Base-by-base conservation (phyloP, 768 basidiomycete species). In the Multifurca ochricompacta region DNA sequence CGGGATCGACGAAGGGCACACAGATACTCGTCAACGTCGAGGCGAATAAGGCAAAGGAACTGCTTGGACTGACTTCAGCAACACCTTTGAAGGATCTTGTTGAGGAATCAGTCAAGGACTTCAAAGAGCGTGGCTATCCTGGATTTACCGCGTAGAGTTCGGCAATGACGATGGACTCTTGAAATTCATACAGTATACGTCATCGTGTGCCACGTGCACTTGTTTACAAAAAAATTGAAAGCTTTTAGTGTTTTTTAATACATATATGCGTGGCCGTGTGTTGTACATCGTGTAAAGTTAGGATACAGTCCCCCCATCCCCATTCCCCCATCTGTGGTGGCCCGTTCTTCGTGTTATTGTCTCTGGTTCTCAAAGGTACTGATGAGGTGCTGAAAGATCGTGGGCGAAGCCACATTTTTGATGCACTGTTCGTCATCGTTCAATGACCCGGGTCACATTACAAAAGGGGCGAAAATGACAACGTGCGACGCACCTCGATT, bases 41-140 rank as follows among this genome's bases (percentile, higher is more conserved):
- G 32, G 16, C 50, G 25, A 57, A 30, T 11, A 57, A 47, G 19
- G 45, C 45, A 4, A 50, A 47, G 19, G 39, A 57, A 3, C 16
- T 52, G 27, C 45, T 57, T 10, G 56, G 45, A 13, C 23, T 57
- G 39, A 52, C 36, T 10, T 16, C 32, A 19, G 27, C 16, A 3
- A 42, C 27, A 5, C 9, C 45, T 23, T 16, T 56, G 19, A 52
- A 41, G n/a, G 55, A 56, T 18, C 4, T 52, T 6, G 28, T 56
- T 10, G 39, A 44, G 11, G 50, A 57, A 25, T 41, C 50, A 7
- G 49, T 41, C 1, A 44, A 41, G n/a, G 55, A 52, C n/a, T 52
- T 57, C 23, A 52, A 36, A 40, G 39, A 31, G 16, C 50, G 56
- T 21, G 50, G 56, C 5, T 51, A 56, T 47, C 50, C 50, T 1